These are phyloP conservation scores for Phenoliferia sp. DNA, from an alignment of 1,284 basidiomycete species.

Conservation along the genomic window DNA sequence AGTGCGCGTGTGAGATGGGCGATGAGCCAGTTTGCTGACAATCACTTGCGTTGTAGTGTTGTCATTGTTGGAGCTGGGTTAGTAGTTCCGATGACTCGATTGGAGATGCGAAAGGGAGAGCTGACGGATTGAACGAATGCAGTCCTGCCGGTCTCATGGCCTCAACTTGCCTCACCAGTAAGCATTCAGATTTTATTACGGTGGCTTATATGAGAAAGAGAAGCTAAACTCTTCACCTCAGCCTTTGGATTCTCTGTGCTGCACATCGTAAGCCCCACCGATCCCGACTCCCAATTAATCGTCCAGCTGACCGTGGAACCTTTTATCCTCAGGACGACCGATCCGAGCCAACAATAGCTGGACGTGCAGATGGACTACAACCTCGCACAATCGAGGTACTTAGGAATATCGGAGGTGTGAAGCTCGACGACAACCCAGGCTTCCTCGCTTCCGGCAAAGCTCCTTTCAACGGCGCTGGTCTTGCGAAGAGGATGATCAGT, in stretches of 20 bases:
- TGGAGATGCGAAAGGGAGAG: neutral
- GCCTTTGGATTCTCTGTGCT: conserved; percentile 26
- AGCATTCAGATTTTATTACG: too few relatives aligned
- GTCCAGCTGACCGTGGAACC: neutral
- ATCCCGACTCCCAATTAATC: neutral
- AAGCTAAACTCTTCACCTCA: neutral
- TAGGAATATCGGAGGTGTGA: conserved; percentile 34
- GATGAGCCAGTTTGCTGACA: too few relatives aligned
- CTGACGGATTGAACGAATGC: neutral
- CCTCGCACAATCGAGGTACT: conserved; percentile 40
- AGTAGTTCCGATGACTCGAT: neutral
- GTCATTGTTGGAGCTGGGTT: conserved; percentile 12
- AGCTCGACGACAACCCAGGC: conserved; percentile 31
- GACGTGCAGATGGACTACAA: conserved; percentile 46
- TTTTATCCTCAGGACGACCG: conserved; percentile 36
- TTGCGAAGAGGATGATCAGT: conserved; percentile 38
- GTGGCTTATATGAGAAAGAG: neutral
- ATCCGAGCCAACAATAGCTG: conserved; percentile 43
- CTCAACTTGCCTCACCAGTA: conserved; percentile 17
- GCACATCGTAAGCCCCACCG: conserved; percentile 6
- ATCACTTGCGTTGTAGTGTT: neutral
- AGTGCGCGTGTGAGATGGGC: too few relatives aligned
- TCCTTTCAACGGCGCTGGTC: conserved; percentile 28
- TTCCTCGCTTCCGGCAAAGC: too few relatives aligned
- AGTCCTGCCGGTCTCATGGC: conserved; percentile 17